These are phyloP conservation scores for Arthrobotrys sphaeroides DNA, from an alignment of 2,329 filamentous ascomycete species.

Conservation along the genomic window DNA sequence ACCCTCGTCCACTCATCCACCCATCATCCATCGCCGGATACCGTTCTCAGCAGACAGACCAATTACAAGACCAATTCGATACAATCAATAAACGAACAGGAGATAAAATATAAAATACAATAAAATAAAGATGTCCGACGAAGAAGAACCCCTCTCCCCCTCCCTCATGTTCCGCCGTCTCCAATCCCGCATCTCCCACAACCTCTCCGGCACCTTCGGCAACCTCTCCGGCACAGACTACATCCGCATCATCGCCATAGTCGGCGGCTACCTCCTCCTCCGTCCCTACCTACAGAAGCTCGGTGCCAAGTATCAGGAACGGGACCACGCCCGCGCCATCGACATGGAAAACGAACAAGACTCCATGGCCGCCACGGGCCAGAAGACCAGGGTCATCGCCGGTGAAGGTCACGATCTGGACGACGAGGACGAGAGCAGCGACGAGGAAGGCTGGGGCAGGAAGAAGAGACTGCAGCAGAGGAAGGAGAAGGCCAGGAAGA, in stretches of 20 bases:
- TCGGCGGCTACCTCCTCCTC: conserved; percentile 77
- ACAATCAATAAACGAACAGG: background rate
- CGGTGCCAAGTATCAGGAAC: conserved; percentile 71
- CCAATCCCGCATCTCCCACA: conserved; percentile 33
- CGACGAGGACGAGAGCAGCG: conserved; percentile 66
- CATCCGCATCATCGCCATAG: conserved; percentile 75
- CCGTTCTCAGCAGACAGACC: too few species aligned
- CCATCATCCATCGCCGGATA: background rate
- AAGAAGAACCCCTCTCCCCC: conserved; percentile 24
- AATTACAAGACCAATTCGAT: background rate
- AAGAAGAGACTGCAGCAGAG: conserved; percentile 76
- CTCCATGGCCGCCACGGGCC: conserved; percentile 61
- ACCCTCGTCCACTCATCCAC: background rate
- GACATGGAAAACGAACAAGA: conserved; percentile 60
- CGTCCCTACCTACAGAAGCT: conserved; percentile 78
- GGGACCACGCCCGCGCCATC: conserved; percentile 68
- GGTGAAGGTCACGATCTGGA: conserved; percentile 70
- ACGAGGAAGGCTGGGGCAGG: conserved; percentile 71
- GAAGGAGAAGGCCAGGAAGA: conserved; percentile 72
- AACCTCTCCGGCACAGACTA: conserved; percentile 53
- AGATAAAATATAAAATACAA: background rate
- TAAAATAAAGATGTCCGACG: conserved; percentile 24
- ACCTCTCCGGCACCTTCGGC: conserved; percentile 53
- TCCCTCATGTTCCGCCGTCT: conserved; percentile 32
- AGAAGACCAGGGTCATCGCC: conserved; percentile 65